Evolutionary conservation across 768 basidiomycete genomes (phyloP), one percentile per base, ranked within the genome.

Genomic region (Cyclocybe cylindracea): DNA sequence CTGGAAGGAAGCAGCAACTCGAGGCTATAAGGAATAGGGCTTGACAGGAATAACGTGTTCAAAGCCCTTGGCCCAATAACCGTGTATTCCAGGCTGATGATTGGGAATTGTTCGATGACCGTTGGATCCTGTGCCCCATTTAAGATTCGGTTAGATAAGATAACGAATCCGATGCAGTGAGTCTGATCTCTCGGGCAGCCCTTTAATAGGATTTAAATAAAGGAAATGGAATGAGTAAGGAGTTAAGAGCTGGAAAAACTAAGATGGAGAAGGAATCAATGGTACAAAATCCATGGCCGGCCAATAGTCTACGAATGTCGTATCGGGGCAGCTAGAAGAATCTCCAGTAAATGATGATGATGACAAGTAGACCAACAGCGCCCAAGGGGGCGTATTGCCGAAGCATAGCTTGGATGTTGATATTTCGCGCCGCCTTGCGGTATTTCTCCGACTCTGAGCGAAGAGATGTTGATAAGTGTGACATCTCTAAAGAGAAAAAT

Each of bases 381-480:
- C 82, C 94, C 48, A 98, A 70, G 2, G 97, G 97, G 36, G 95
- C 97, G 71, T 95, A 99, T 65, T 98, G 93, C 54, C 97, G 85
- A 58, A 98, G 67, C 86, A 98, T 88, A 10, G 94, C 93, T 59
- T 95, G 83, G 48, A 95, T 66, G 65, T 98, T 98, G 71, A 99
- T 90, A 62, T 97, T 94, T 59, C 91, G 79, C 19, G 97, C 94
- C 24, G 94, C 93, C 72, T 91, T 95, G 44, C 96, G 86, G 70
- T 98, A 99, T 73, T 92, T 98, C 74, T 97, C 91, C 13, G 94
- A 97, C 71, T 99, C 97, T 42, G 95, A 89, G 42, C 94, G 86
- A 35, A 99, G 78, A 6, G 94, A 96, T 2, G 89, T 92, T 18
- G 95, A 98, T 48, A 99, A 76, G 66, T 95, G 91, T 16, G 94